These are phyloP conservation scores for Zygotorulaspora chibaensis DNA, from an alignment of 805 yeast genomes.

Conservation along the genomic window DNA sequence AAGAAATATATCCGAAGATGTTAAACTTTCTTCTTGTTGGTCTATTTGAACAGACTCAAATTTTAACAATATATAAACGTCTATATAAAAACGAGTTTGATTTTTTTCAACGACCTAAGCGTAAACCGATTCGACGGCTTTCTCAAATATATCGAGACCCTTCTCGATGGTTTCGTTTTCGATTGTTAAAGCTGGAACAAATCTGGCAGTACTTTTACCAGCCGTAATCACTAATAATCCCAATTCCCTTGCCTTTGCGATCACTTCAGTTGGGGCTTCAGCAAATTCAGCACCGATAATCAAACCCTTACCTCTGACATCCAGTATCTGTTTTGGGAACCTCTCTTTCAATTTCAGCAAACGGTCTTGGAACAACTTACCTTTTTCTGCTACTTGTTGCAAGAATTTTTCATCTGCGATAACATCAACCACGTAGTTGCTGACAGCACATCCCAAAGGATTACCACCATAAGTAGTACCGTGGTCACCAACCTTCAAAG, in stretches of 20 bases:
- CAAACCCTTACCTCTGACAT: slow-evolving; percentile 84
- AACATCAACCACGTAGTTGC: slow-evolving; percentile 65
- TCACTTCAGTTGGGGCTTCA: slow-evolving; percentile 57
- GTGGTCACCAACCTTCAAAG: slow-evolving; percentile 85
- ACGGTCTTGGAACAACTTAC: slow-evolving; percentile 51
- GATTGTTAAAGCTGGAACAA: slow-evolving; percentile 89
- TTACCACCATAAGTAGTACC: slow-evolving; percentile 98
- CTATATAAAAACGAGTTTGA: neutral
- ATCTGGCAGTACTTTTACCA: slow-evolving; percentile 83
- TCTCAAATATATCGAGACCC: slow-evolving; percentile 68
- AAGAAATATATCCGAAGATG: slow-evolving; percentile 3
- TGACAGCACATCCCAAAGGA: slow-evolving; percentile 84
- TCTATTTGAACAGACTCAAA: neutral
- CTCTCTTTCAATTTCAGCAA: slow-evolving; percentile 48
- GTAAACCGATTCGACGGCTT: slow-evolving; percentile 38
- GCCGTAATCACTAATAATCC: slow-evolving; percentile 88
- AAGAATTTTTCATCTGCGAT: slow-evolving; percentile 61
- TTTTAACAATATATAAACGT: neutral
- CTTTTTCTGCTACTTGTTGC: slow-evolving; percentile 53
- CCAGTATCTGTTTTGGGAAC: slow-evolving; percentile 58
- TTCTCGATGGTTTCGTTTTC: slow-evolving; percentile 60
- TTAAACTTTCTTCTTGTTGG: neutral
- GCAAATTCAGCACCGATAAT: slow-evolving; percentile 77
- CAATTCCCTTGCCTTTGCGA: slow-evolving; percentile 64
- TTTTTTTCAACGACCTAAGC: slow-evolving; percentile 4